Base-by-base conservation (phyloP, 129 eudicot species). In the Dittrichia graveolens region DNA sequence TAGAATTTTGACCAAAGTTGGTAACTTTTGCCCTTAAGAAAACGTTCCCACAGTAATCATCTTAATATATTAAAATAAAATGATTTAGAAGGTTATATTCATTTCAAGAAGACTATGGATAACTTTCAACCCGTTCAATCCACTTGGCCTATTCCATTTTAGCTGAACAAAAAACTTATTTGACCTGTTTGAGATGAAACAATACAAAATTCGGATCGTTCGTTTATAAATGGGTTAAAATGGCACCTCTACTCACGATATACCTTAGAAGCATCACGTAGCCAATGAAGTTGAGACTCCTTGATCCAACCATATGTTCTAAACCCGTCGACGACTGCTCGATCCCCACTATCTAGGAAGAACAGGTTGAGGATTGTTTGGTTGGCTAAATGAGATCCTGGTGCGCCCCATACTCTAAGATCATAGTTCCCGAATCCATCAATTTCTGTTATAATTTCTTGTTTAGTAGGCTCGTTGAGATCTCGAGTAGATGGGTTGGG, bases 401-500 rank as follows among this genome's bases (percentile, higher is more conserved):
- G 87, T 31, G 99, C 75, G 56, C 99, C 99, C 70, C 67, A 81
- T n/a, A 94, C 94, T 69, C 68, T 71, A 2, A 94, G 96, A 84
- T 94, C 71, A 76, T 90, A 94, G 75, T 94, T 94, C 53, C 99
- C 99, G 56, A 86, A 94, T 45, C 99, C 99, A 78, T 94, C 89
- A 37, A 94, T 86, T 3, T 80, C 65, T 49, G 75, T 66, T 16
- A 77, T 46, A 31, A 53, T 53, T 72, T 77, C 12, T 50, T 71
- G 80, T 67, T 83, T 78, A 46, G 70, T 38, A 45, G 77, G 77
- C 61, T 72, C 72, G 10, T 77, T 67, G 37, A 61, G 68, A 38
- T 82, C 69, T 73, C 76, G 78, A 62, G 70, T 84, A 3, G 75
- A 75, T 38, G 99, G 99, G 76, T 82, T 86, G 38, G 85, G 80